These are phyloP conservation scores for Blastomyces percursus DNA, from an alignment of 2,329 filamentous ascomycete species.

Conservation along the genomic window DNA sequence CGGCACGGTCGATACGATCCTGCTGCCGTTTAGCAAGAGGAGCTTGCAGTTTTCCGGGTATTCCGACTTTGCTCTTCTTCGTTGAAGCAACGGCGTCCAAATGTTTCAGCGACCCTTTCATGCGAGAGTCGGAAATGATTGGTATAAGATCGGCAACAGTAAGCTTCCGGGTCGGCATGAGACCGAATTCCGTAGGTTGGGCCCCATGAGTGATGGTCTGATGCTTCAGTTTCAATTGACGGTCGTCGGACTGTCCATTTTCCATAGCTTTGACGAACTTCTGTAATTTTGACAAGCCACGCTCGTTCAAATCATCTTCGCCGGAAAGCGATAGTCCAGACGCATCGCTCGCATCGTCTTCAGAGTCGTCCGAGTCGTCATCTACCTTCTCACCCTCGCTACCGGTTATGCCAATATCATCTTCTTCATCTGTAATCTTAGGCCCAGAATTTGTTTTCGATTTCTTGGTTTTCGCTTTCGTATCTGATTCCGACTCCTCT, in stretches of 20 bases:
- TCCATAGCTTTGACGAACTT: constrained; percentile 58
- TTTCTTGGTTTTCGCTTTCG: constrained; percentile 26
- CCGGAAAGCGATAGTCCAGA: constrained; percentile 41
- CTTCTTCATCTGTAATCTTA: constrained; percentile 26
- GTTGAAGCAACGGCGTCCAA: constrained; percentile 36
- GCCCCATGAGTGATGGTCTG: constrained; percentile 47
- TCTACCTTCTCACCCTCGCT: constrained; percentile 32
- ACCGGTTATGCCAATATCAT: constrained; percentile 37
- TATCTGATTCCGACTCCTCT: constrained; percentile 38
- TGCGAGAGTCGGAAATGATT: constrained; percentile 59
- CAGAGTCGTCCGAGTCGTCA: constrained; percentile 33
- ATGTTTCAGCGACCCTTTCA: constrained; percentile 70
- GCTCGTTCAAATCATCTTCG: constrained; percentile 37
- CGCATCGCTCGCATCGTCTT: constrained; percentile 40
- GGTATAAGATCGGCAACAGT: constrained; percentile 64
- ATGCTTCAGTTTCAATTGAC: constrained; percentile 22
- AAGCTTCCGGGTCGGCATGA: constrained; percentile 54
- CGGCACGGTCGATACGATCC: constrained; percentile 67
- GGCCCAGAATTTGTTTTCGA: constrained; percentile 13
- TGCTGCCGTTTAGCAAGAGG: constrained; percentile 79
- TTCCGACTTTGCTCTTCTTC: constrained; percentile 42
- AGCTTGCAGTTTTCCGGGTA: constrained; percentile 62
- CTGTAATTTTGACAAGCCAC: constrained; percentile 53
- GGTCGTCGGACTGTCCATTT: constrained; percentile 24
- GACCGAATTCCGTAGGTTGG: constrained; percentile 49